These are phyloP conservation scores for Lyophyllum semitale DNA, from an alignment of 768 basidiomycete genomes.

Conservation along the genomic window DNA sequence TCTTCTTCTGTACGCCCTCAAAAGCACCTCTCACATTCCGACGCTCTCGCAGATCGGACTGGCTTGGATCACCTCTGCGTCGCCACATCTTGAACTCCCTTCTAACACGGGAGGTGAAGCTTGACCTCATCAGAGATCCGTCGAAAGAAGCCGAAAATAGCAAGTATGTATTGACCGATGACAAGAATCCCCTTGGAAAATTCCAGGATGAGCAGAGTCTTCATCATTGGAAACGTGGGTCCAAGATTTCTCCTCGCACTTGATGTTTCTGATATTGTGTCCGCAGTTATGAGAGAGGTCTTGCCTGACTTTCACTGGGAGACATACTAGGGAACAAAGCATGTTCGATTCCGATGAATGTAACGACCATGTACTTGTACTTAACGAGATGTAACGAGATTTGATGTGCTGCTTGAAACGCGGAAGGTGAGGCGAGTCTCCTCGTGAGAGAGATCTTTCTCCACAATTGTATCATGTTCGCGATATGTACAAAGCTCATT, in stretches of 20 bases:
- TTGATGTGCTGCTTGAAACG: no score
- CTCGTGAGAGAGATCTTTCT: no score
- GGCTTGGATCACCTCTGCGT: conserved; percentile 69
- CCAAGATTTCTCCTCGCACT: not conserved
- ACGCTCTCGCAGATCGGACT: conserved; percentile 53
- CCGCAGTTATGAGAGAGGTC: conserved; percentile 76
- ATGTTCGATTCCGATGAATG: not conserved
- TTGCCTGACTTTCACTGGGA: conserved; percentile 76
- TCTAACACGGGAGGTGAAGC: conserved; percentile 52
- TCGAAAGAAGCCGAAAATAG: conserved; percentile 36
- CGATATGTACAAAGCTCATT: no score
- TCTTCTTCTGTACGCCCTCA: conserved; percentile 79
- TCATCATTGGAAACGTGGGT: conserved; percentile 78
- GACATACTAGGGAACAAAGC: conserved; percentile 58
- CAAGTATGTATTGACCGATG: conserved; percentile 62
- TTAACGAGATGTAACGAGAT: no score
- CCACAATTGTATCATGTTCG: no score
- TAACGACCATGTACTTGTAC: conserved; percentile 1
- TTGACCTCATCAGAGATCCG: conserved; percentile 38
- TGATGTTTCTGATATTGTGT: conserved; percentile 1
- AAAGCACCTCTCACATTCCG: conserved; percentile 59
- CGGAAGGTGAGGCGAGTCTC: no score
- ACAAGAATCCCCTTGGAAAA: conserved; percentile 58
- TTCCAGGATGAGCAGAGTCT: conserved; percentile 68
- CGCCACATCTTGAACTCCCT: conserved; percentile 57